Evolutionary conservation across 2,329 filamentous ascomycete species (phyloP), one percentile per base, ranked within the genome.

Genomic region (Neoscytalidium dimidiatum): DNA sequence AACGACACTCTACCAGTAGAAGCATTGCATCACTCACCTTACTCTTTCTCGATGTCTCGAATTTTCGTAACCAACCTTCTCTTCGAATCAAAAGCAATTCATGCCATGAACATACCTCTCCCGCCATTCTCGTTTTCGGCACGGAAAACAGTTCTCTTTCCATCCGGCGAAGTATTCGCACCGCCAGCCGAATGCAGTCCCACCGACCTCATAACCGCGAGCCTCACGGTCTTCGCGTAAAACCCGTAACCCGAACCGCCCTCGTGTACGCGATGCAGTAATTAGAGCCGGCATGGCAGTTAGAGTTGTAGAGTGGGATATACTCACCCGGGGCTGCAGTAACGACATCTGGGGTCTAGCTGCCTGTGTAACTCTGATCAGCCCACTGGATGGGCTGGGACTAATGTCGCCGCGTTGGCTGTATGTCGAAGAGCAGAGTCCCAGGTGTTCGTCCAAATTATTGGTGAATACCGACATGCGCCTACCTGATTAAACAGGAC

Each of bases 261-360:
- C 83, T 84, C 2, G 87, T 87, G 70, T 86, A 89, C 61, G 83
- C 82, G 19, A 88, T 80, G 69, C 88, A 84, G 73, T 90, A 90
- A 35, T 71, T 71, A 3, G 81, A 72, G 23, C 82, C 80, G 1
- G 80, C 81, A 73, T 80, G 90, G 74, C 86, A 88, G 64, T 88
- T 84, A 46, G 83, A 85, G 70, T 85, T 88, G 75, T 85, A 90
- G 72, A 89, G 88, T 48, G 90, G 76, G 53, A 87, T 80, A 70
- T 89, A 89, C 13, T 79, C 77, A 3, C 83, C 84, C n/a, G n/a
- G n/a, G n/a, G n/a, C n/a, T n/a, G n/a, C n/a, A n/a, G n/a, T n/a
- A n/a, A 66, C 71, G 41, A 77, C 71, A 43, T 76, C 74, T 0
- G 76, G 77, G 2, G 75, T 76, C 77, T 76, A 79, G 8, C 77